Evolutionary conservation across 2,329 filamentous ascomycete genomes (phyloP).

Genomic region (Ceratocystis albifundus): DNA sequence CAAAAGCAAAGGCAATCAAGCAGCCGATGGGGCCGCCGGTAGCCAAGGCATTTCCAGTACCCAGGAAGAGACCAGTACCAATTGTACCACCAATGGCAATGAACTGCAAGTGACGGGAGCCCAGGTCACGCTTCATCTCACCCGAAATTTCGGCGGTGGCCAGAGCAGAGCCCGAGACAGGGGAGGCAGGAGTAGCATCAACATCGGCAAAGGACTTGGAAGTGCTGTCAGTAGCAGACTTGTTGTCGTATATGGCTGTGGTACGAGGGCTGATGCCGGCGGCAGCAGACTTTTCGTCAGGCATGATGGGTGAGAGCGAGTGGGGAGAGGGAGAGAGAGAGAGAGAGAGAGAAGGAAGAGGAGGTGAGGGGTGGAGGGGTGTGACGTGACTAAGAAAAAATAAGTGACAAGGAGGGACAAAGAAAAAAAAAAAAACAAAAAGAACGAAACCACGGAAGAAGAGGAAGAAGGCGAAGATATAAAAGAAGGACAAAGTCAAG

Average conservation of each 20-base stretch:
- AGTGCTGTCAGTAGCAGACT: constrained; percentile 11
- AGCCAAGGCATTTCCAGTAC: constrained; percentile 50
- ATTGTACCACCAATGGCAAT: constrained; percentile 51
- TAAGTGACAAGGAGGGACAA: background rate
- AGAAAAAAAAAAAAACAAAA: background rate
- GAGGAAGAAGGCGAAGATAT: background rate
- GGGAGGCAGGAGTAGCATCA: background rate
- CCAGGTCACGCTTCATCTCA: constrained; percentile 29
- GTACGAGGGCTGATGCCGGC: background rate
- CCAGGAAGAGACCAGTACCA: constrained; percentile 62
- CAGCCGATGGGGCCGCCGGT: constrained; percentile 54
- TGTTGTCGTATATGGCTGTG: constrained; percentile 7
- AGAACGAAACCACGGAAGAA: background rate
- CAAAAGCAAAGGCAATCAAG: constrained; percentile 56
- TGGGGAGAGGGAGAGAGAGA: background rate
- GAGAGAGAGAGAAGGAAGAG: background rate
- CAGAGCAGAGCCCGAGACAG: background rate
- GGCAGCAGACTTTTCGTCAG: constrained; percentile 8
- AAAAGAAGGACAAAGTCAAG: constrained; percentile 8
- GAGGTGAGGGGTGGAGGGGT: background rate
- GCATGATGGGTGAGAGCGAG: background rate
- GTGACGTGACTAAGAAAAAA: constrained; percentile 3
- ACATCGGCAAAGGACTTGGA: constrained; percentile 12
- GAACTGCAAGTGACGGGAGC: constrained; percentile 38
- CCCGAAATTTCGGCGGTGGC: background rate